A percentile compares a stretch with the other conserved stretches of the same genome.
Conservation (phyloP, 805 yeast species). For the Suhomyces sp. region DNA sequence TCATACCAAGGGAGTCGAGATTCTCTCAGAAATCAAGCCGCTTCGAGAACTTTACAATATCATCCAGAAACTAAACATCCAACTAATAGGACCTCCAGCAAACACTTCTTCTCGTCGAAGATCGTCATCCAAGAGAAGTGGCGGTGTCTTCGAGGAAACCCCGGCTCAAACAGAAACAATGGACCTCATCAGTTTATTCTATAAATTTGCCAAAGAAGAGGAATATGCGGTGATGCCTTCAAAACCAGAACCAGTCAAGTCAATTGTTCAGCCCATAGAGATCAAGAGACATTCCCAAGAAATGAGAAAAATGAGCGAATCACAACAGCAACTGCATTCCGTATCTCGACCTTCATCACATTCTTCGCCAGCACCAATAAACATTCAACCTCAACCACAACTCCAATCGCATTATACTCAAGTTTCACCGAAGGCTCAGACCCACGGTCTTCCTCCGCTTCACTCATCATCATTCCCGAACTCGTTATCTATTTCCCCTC, state of each 20-base stretch:
- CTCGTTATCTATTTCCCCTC: slow-evolving; percentile 4
- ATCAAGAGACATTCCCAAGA: slow-evolving; percentile 7
- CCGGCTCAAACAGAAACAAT: slow-evolving; percentile 12
- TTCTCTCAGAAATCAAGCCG: slow-evolving; percentile 32
- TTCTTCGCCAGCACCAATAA: too few relatives aligned
- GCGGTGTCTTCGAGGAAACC: slow-evolving; percentile 8
- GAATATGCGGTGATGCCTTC: slow-evolving; percentile 3
- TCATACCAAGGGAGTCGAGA: slow-evolving; percentile 14
- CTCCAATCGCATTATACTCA: too few relatives aligned
- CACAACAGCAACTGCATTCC: background rate
- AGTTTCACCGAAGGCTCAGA: too few relatives aligned
- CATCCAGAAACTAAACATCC: slow-evolving; percentile 18
- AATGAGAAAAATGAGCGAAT: background rate
- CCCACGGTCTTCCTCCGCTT: too few relatives aligned
- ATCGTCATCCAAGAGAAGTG: slow-evolving; percentile 23
- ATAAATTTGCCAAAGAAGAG: slow-evolving; percentile 42
- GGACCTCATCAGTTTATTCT: slow-evolving; percentile 38
- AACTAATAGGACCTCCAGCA: slow-evolving; percentile 6
- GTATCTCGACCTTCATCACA: slow-evolving; percentile 1
- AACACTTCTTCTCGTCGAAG: slow-evolving; percentile 14
- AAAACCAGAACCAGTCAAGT: background rate
- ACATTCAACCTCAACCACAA: too few relatives aligned
- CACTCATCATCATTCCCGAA: background rate
- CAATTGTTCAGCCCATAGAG: slow-evolving; percentile 12
- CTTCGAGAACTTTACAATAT: slow-evolving; percentile 33